phyloP scores from a whole-genome alignment of 2,329 filamentous ascomycete species.

The Microcyclosporella mali region DNA sequence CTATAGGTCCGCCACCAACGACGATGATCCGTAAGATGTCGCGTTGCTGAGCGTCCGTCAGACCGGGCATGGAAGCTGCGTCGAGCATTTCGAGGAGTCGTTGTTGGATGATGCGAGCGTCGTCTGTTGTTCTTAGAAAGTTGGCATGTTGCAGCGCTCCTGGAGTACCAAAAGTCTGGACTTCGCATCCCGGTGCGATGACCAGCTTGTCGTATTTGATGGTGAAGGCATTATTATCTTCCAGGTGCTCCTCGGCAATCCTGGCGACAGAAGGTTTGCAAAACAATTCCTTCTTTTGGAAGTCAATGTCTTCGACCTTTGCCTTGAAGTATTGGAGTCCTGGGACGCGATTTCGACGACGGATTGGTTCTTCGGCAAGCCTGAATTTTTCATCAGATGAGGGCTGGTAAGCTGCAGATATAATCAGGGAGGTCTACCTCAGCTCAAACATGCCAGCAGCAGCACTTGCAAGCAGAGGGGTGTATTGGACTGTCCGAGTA shows the following conservation, averaged over 20 bases:
- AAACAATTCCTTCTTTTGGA: slow-evolving; percentile 29
- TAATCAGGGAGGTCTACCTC: slow-evolving; percentile 39
- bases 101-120: slow-evolving; percentile 32
- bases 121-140: slow-evolving; percentile 35
- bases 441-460: slow-evolving; percentile 43
- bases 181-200: slow-evolving; percentile 39
- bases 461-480: slow-evolving; percentile 41
- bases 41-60: slow-evolving; percentile 25
- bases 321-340: slow-evolving; percentile 34
- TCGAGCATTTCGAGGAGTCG: slow-evolving; percentile 35
- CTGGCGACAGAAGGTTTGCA: slow-evolving; percentile 33
- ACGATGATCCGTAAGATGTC: slow-evolving; percentile 36
- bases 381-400: slow-evolving; percentile 33
- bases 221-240: slow-evolving; percentile 31
- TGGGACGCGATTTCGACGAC: slow-evolving; percentile 27
- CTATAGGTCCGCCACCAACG: slow-evolving; percentile 40
- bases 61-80: slow-evolving; percentile 31
- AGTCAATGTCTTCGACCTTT: slow-evolving; percentile 35
- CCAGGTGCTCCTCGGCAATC: slow-evolving; percentile 22
- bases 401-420: slow-evolving; percentile 54
- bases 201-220: slow-evolving; percentile 40
- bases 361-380: slow-evolving; percentile 41
- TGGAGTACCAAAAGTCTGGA: slow-evolving; percentile 37
- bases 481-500: slow-evolving; percentile 39
- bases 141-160: slow-evolving; percentile 36